Conservation (phyloP, 208 protist genomes). For the Tritrichomonas foetus region DNA sequence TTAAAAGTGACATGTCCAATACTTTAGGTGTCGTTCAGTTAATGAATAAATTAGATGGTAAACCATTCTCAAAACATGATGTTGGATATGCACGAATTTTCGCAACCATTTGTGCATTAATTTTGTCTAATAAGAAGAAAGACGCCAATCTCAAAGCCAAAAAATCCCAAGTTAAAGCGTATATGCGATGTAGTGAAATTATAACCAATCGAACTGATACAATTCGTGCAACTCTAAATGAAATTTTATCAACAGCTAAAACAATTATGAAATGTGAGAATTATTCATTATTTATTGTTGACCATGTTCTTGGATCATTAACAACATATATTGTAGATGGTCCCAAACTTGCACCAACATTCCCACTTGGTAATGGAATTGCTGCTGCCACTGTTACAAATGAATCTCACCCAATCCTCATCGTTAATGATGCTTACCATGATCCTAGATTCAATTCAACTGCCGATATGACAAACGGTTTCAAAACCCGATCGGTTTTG, state of each 20-base stretch:
- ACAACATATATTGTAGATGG: constrained; percentile 7
- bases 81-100: background rate
- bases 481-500: background rate
- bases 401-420: background rate
- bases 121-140: background rate
- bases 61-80: background rate
- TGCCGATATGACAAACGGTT: background rate
- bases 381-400: background rate
- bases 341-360: background rate
- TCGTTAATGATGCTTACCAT: background rate
- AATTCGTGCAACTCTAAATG: background rate
- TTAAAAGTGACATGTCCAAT: background rate
- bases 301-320: background rate
- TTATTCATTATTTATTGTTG: background rate
- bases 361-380: background rate
- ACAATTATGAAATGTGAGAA: background rate
- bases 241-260: background rate
- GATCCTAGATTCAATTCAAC: background rate
- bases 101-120: background rate
- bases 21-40: background rate
- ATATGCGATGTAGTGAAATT: background rate
- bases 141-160: background rate
- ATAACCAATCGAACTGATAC: background rate
- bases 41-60: background rate
- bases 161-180: background rate